These are phyloP conservation scores for Astraeus odoratus DNA, from an alignment of 768 basidiomycete species.

Conservation along the genomic window DNA sequence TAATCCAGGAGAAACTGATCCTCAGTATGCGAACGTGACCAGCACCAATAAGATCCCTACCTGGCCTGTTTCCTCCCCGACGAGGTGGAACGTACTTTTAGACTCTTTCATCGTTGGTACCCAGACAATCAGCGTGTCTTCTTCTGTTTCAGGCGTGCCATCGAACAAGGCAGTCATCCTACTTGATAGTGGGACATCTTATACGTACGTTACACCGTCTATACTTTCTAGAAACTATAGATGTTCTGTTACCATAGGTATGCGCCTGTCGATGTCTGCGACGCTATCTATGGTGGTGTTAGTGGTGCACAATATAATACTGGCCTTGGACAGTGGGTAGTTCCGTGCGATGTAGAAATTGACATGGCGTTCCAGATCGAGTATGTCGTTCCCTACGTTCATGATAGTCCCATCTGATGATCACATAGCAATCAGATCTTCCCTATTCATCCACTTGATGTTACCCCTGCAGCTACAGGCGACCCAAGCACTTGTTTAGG, in stretches of 20 bases:
- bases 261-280: constrained; percentile 53
- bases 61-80: constrained; percentile 59
- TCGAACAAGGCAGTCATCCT: constrained; percentile 65
- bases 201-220: constrained; percentile 44
- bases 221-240: constrained; percentile 3
- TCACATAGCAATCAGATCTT: constrained; percentile 58
- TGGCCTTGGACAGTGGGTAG: constrained; percentile 51
- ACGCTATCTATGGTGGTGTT: constrained; percentile 63
- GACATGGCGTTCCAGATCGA: constrained; percentile 74
- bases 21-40: constrained; percentile 53
- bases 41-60: constrained; percentile 58
- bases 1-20: constrained; percentile 58
- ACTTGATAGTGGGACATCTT: constrained; percentile 79
- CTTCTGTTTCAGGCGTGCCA: constrained; percentile 50
- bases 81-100: constrained; percentile 70
- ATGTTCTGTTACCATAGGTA: constrained; percentile 43
- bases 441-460: constrained; percentile 75
- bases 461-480: constrained; percentile 42
- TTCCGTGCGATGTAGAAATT: constrained; percentile 71
- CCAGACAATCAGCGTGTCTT: constrained; percentile 45
- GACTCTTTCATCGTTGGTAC: constrained; percentile 63
- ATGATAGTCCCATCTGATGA: constrained; percentile 8
- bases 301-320: constrained; percentile 56
- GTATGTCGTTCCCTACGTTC: constrained; percentile 34
- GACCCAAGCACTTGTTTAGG: constrained; percentile 57